Evolutionary conservation across 257 asterid species (phyloP), one percentile per base, ranked within the genome.

Genomic region (Solanum medicagineum): DNA sequence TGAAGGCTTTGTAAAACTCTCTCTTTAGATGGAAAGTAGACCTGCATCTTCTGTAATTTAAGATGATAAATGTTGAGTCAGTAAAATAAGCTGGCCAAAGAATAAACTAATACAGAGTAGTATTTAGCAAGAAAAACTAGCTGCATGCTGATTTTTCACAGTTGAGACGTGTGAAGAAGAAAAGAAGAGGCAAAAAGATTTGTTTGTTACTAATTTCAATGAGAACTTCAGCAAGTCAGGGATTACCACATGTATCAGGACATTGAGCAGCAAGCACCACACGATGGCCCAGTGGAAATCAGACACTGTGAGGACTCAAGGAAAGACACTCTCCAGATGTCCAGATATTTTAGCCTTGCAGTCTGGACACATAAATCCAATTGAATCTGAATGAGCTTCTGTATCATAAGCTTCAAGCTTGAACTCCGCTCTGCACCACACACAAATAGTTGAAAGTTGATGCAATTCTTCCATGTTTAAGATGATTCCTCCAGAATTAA

Each of bases 401-500:
- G 95, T 85, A 85, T 92, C 97, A 83, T 92, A 87, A 22, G 94
- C 94, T 81, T 97, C 98, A 79, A 93, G 94, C 86, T 85, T 93
- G 91, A 97, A 97, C 90, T 97, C 98, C 44, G 94, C 74, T 91
- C 97, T 89, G 90, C 99, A 97, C 99, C 99, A 97, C 60, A 97
- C 98, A 59, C 99, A 97, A 84, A 95, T 91, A 10, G 98, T 97
- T 81, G 91, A 85, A 71, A 97, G 87, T 89, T 89, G 97, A 87
- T 88, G 89, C 13, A 85, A 24, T 59, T 85, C 92, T 81, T 84
- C 66, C 80, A 90, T 68, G 85, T 90, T 88, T 87, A 92, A 86
- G 85, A 92, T 87, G 73, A 92, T 90, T 80, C 86, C 97, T 87
- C 87, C 95, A 13, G 95, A 80, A 70, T 84, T 91, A 89, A 93